These are phyloP conservation scores for Backusella parvicylindrica DNA, from an alignment of 192 early-diverging fungal genomes.

Conservation along the genomic window DNA sequence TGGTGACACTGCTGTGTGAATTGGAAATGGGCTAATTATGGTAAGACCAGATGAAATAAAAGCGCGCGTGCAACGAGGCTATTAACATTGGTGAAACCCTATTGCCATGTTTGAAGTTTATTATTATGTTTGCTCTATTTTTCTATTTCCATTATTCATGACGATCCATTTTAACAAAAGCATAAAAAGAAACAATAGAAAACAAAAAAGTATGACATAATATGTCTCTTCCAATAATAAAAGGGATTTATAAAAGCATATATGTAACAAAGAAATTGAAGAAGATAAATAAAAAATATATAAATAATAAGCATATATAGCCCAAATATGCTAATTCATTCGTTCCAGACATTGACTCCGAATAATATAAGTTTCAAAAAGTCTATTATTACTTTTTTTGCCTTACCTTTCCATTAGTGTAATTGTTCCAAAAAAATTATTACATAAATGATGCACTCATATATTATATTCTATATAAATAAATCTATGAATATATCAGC, in stretches of 20 bases:
- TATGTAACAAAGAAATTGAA: slow-evolving; percentile 2
- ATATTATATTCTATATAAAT: not conserved
- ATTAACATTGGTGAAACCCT: slow-evolving; percentile 5
- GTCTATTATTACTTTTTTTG: not conserved
- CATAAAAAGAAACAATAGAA: not conserved
- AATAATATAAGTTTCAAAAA: not conserved
- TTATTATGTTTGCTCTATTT: not conserved
- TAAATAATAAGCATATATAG: not conserved
- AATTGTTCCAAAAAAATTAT: not conserved
- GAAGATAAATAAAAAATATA: not conserved
- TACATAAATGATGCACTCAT: not conserved
- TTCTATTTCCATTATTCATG: not conserved
- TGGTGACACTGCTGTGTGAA: not conserved
- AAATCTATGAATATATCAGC: not conserved
- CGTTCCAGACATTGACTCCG: slow-evolving; percentile 1
- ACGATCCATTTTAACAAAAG: not conserved
- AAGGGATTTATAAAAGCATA: not conserved
- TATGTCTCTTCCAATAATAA: not conserved
- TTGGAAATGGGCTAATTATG: not conserved
- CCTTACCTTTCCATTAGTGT: not conserved
- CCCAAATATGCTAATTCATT: slow-evolving; percentile 1
- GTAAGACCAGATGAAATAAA: not conserved
- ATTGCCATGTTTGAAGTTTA: not conserved
- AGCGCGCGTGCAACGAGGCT: not conserved
- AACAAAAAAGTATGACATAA: not conserved